These are phyloP conservation scores for Funneliformis geosporum DNA, from an alignment of 192 early-diverging fungal genomes.

Conservation along the genomic window DNA sequence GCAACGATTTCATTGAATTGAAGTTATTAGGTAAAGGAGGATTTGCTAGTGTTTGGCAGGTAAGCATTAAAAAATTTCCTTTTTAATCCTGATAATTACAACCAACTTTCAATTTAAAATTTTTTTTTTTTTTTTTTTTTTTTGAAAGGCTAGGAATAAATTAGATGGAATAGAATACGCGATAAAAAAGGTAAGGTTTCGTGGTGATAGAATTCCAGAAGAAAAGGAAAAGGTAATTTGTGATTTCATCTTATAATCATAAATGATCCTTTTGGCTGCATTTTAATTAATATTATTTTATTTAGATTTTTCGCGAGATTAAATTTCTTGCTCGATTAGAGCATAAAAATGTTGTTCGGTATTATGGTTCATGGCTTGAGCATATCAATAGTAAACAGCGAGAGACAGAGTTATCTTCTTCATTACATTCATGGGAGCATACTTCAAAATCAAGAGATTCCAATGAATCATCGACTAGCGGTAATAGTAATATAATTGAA, in stretches of 20 bases:
- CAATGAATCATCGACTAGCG: neutral
- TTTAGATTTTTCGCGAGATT: constrained; percentile 86
- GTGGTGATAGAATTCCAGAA: constrained; percentile 42
- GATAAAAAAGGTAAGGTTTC: constrained; percentile 80
- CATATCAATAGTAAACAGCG: constrained; percentile 39
- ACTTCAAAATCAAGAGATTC: constrained; percentile 26
- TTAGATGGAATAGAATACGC: constrained; percentile 92
- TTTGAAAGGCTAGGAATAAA: constrained; percentile 69
- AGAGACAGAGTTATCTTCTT: constrained; percentile 13
- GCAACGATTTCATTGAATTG: constrained; percentile 82
- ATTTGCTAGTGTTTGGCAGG: constrained; percentile 79
- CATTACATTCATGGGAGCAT: neutral
- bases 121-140: neutral
- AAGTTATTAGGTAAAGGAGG: constrained; percentile 84
- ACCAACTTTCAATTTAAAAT: neutral
- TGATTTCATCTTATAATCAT: neutral
- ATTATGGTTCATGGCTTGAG: constrained; percentile 93
- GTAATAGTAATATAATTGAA: constrained; percentile 35
- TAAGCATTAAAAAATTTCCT: neutral
- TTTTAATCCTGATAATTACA: neutral
- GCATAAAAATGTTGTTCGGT: constrained; percentile 92
- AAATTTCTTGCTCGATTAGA: constrained; percentile 82
- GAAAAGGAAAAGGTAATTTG: constrained; percentile 27
- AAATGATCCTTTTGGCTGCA: constrained; percentile 51
- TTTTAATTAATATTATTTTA: neutral